Base-by-base conservation (phyloP, 495 filamentous ascomycete species). In the Hypomontagnella submonticulosa region DNA sequence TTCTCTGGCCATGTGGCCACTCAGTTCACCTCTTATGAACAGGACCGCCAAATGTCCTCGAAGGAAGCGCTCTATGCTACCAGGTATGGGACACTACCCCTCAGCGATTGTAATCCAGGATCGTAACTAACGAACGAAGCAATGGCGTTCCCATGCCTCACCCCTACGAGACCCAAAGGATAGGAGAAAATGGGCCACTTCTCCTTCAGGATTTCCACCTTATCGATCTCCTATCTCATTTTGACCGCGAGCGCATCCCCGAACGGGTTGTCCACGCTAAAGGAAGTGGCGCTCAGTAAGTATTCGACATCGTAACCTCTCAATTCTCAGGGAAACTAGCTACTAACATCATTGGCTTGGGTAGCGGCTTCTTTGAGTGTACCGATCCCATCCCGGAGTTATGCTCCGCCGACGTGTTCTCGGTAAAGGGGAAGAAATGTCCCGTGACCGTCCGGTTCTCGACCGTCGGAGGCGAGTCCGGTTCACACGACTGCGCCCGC, bases 251-350 rank as follows among this genome's bases (percentile, higher is more conserved):
- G 75, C 79, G 87, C 19, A 88, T 89, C 49, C 86, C 87, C 2
- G 88, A 90, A 76, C 83, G 88, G 66, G 89, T 92, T 46, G 91
- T 93, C 27, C 91, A 95, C 56, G 91, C 90, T 34, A 90, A 92
- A 71, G 91, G 91, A 53, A 88, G 88, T 55, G 90, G 90, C 23
- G 91, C 91, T 47, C 90, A 90, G 23, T 27, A 27, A 27, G 23
- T 27, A 3, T 27, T 6, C 23, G 6, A 6, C 23, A 27, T 3
- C 23, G 6, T 27, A 6, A 6, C 6, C 23, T 27, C 23, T 27
- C 23, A 27, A 27, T 27, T n/a, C 2, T 27, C 23, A 27, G 6
- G 2, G 23, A 6, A 27, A 6, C 23, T 27, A 6, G 2, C 23
- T 6, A 27, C 23, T 27, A 27, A 27, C 23, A 27, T 27, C 3